A percentile compares a stretch with the other conserved stretches of the same genome.
These are phyloP conservation scores for Circinella minor DNA, from an alignment of 371 early-diverging fungal genomes.

Conservation along the genomic window DNA sequence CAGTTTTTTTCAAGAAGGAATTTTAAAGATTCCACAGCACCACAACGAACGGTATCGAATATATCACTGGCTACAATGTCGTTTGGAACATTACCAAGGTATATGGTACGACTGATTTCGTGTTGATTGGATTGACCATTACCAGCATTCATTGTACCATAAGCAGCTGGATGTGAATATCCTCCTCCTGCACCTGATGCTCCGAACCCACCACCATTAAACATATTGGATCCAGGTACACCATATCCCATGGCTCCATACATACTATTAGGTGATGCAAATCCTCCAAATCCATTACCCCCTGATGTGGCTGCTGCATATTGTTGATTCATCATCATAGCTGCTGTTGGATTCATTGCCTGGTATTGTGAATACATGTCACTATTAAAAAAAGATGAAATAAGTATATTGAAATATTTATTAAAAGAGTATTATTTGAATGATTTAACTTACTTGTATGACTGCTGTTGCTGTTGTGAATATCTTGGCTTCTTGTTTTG, in stretches of 20 bases:
- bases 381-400: conserved; percentile 3
- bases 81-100: conserved; percentile 74
- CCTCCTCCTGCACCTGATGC: background rate
- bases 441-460: conserved; percentile 22
- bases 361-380: conserved; percentile 27
- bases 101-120: conserved; percentile 66
- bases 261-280: conserved; percentile 16
- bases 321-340: conserved; percentile 24
- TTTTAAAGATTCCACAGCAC: conserved; percentile 74
- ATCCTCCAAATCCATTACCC: conserved; percentile 7
- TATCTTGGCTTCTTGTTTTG: conserved; percentile 32
- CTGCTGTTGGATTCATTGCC: conserved; percentile 24
- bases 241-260: conserved; percentile 20
- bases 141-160: background rate
- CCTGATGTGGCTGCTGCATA: conserved; percentile 9
- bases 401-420: background rate
- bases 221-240: conserved; percentile 6
- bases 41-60: conserved; percentile 74
- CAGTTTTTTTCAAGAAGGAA: conserved; percentile 78
- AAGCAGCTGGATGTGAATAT: background rate
- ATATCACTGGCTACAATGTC: conserved; percentile 69
- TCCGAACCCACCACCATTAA: conserved; percentile 8
- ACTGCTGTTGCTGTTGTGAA: conserved; percentile 9
- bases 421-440: too few relatives aligned
- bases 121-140: conserved; percentile 1